A percentile compares a stretch with the other conserved stretches of the same genome.
phyloP scores from a whole-genome alignment of 768 basidiomycete species.

The Suillus brevipes region DNA sequence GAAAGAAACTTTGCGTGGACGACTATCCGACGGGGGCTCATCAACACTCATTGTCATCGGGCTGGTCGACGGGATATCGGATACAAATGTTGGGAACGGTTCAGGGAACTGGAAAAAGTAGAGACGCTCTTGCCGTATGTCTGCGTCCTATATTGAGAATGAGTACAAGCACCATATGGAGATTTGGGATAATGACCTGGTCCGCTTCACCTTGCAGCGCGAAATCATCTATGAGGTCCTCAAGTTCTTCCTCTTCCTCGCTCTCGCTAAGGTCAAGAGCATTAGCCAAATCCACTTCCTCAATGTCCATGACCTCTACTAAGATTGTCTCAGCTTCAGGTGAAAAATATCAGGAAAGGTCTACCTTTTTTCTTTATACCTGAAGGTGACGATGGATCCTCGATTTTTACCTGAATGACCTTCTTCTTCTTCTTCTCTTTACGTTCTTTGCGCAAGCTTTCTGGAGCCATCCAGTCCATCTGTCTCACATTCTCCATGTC shows the following conservation, averaged over 20 bases:
- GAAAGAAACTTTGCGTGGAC: constrained; percentile 62
- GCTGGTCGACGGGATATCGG: constrained; percentile 33
- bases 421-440: constrained; percentile 37
- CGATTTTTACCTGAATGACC: constrained; percentile 43
- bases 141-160: constrained; percentile 41
- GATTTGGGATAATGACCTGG: constrained; percentile 34
- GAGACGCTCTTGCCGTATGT: constrained; percentile 60
- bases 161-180: neutral
- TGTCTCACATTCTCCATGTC: constrained; percentile 76
- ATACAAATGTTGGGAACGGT: constrained; percentile 76
- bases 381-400: constrained; percentile 35
- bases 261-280: constrained; percentile 72
- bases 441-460: constrained; percentile 58
- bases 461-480: constrained; percentile 91
- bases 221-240: constrained; percentile 76
- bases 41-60: constrained; percentile 38
- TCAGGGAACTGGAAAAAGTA: constrained; percentile 91
- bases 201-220: constrained; percentile 39
- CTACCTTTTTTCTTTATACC: constrained; percentile 36
- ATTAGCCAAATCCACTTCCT: constrained; percentile 51
- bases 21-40: constrained; percentile 20
- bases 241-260: constrained; percentile 78
- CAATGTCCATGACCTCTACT: constrained; percentile 26
- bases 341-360: constrained; percentile 9
- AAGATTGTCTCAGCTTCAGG: neutral